A percentile compares a stretch with the other conserved stretches of the same genome.
Conservation (phyloP, 2,329 filamentous ascomycete species). For the Clonostachys rhizophaga region DNA sequence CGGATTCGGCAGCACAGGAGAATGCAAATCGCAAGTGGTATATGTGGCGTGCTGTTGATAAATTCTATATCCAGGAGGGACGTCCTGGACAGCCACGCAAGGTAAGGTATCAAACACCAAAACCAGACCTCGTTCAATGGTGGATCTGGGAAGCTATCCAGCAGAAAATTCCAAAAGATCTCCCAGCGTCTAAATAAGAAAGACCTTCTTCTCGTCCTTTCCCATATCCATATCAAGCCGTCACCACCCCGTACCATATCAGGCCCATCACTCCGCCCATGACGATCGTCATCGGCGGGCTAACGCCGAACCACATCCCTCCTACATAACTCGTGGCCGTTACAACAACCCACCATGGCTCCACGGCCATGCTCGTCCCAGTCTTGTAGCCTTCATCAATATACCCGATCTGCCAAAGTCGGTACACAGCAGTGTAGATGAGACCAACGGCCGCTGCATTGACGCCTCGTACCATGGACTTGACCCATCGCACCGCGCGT, state of each 20-base stretch:
- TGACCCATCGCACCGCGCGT: conserved; percentile 34
- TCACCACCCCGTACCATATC: conserved; percentile 13
- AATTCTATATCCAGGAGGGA: conserved; percentile 29
- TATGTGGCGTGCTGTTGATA: conserved; percentile 28
- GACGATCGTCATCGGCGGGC: conserved; percentile 18
- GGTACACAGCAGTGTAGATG: conserved; percentile 57
- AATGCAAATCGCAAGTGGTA: conserved; percentile 30
- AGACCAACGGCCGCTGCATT: conserved; percentile 55
- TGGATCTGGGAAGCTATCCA: conserved; percentile 36
- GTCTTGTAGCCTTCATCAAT: conserved; percentile 35
- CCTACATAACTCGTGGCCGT: conserved; percentile 31
- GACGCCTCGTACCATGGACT: conserved; percentile 33
- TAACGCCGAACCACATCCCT: conserved; percentile 18
- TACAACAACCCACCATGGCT: conserved; percentile 58
- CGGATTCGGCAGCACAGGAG: conserved; percentile 20
- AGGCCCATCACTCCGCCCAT: conserved; percentile 21
- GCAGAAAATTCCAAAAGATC: conserved; percentile 8
- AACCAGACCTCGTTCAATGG: conserved; percentile 21
- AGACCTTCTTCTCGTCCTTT: background rate
- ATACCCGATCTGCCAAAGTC: conserved; percentile 54
- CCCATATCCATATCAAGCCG: background rate
- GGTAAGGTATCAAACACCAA: conserved; percentile 15
- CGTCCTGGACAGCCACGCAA: conserved; percentile 5
- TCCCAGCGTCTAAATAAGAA: background rate
- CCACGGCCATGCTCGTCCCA: conserved; percentile 45